phyloP scores from a whole-genome alignment of 169 alveolate genomes.

The Cryptosporidium parvum region DNA sequence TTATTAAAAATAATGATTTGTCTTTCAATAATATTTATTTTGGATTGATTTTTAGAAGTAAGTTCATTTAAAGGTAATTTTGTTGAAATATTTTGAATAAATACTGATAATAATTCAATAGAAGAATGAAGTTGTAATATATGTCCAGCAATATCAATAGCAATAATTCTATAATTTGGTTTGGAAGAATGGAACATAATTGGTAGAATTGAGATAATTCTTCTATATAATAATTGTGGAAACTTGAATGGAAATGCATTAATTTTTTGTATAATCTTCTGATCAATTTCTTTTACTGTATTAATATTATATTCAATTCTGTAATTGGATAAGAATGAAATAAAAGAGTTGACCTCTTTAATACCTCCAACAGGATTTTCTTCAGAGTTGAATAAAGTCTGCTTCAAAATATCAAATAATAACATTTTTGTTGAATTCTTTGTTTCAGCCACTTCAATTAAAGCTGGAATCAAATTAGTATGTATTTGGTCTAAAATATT shows the following conservation, averaged over 20 bases:
- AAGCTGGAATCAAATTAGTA: constrained; percentile 20
- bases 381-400: constrained; percentile 27
- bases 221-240: constrained; percentile 55
- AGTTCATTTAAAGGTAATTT: not conserved
- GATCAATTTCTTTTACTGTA: constrained; percentile 1
- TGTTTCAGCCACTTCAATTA: constrained; percentile 19
- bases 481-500: constrained; percentile 37
- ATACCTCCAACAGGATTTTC: constrained; percentile 10
- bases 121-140: constrained; percentile 55
- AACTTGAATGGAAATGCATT: constrained; percentile 34
- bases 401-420: constrained; percentile 55
- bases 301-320: constrained; percentile 7
- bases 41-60: not conserved
- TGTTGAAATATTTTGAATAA: not conserved
- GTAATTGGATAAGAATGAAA: constrained; percentile 48
- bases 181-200: constrained; percentile 47
- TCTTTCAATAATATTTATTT: not conserved
- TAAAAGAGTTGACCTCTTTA: constrained; percentile 59
- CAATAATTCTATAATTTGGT: constrained; percentile 56
- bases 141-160: constrained; percentile 40
- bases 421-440: constrained; percentile 53
- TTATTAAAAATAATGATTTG: not conserved
- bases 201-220: constrained; percentile 60
- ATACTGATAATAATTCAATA: constrained; percentile 14
- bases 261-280: not conserved